Evolutionary conservation across 257 asterid species (phyloP).

Genomic region (Ehretia macrophylla): DNA sequence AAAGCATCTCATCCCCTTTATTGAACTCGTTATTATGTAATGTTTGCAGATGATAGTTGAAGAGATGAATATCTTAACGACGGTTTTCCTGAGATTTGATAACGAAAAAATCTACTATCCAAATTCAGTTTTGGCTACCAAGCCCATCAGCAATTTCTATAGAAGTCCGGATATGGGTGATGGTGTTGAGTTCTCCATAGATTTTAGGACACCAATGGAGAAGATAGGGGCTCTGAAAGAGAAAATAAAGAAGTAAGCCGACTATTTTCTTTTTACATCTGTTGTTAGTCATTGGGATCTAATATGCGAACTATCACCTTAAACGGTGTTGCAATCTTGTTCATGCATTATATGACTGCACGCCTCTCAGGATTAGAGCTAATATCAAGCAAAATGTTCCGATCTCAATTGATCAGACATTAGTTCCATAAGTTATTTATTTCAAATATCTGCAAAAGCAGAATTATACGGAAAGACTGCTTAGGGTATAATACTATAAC

Average conservation of each 20-base stretch:
- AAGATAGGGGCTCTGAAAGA: slow-evolving; percentile 68
- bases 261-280: background rate
- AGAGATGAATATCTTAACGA: slow-evolving; percentile 79
- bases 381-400: too few species aligned
- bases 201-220: slow-evolving; percentile 73
- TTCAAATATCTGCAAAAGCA: too few species aligned
- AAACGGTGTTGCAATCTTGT: too few species aligned
- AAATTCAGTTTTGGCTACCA: slow-evolving; percentile 68
- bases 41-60: slow-evolving; percentile 68
- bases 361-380: too few species aligned
- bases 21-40: slow-evolving; percentile 4
- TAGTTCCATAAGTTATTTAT: too few species aligned
- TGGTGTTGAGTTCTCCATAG: slow-evolving; percentile 60
- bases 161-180: slow-evolving; percentile 97
- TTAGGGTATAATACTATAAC: too few species aligned
- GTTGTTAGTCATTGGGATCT: background rate
- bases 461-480: too few species aligned
- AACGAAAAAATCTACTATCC: slow-evolving; percentile 73
- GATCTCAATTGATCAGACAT: too few species aligned
- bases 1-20: background rate
- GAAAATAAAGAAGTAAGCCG: slow-evolving; percentile 54
- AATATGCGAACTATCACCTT: background rate
- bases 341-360: too few species aligned
- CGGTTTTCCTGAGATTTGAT: slow-evolving; percentile 64
- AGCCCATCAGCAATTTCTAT: slow-evolving; percentile 80